Percentiles rank a stretch among this genome's conserved stretches.
phyloP scores from a whole-genome alignment of 164 flowering plant species.

The Malania oleifera region DNA sequence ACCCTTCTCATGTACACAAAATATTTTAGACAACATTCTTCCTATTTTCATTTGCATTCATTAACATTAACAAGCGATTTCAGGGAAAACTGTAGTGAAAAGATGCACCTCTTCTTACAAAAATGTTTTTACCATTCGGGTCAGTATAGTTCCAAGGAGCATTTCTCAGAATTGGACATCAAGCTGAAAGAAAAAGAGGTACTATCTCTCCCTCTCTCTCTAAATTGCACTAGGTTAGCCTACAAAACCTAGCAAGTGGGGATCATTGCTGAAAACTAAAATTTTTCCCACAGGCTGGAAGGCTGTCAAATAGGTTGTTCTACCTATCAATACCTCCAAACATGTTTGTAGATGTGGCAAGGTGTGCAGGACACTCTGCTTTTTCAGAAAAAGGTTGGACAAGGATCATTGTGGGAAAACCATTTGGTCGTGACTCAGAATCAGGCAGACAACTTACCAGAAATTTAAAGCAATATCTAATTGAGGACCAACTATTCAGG shows the following conservation, averaged over 20 bases:
- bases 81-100: slow-evolving; percentile 85
- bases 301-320: slow-evolving; percentile 61
- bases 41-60: not conserved
- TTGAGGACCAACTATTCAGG: slow-evolving; percentile 92
- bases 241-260: too few relatives aligned
- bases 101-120: slow-evolving; percentile 70
- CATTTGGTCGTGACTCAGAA: slow-evolving; percentile 82
- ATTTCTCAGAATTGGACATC: slow-evolving; percentile 53
- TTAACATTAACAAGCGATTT: slow-evolving; percentile 5
- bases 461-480: slow-evolving; percentile 59
- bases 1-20: not conserved
- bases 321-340: slow-evolving; percentile 90
- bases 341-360: slow-evolving; percentile 76
- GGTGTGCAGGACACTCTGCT: slow-evolving; percentile 65
- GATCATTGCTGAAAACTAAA: too few relatives aligned
- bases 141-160: slow-evolving; percentile 72
- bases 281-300: slow-evolving; percentile 44
- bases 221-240: not conserved
- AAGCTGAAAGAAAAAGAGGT: slow-evolving; percentile 80
- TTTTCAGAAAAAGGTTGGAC: slow-evolving; percentile 82
- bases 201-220: not conserved
- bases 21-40: not conserved
- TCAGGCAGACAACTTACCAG: slow-evolving; percentile 73
- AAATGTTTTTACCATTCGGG: slow-evolving; percentile 94
- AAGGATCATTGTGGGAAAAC: slow-evolving; percentile 87